Evolutionary conservation across 805 yeast species (phyloP).

Genomic region (Tetrapisispora fleetii): DNA sequence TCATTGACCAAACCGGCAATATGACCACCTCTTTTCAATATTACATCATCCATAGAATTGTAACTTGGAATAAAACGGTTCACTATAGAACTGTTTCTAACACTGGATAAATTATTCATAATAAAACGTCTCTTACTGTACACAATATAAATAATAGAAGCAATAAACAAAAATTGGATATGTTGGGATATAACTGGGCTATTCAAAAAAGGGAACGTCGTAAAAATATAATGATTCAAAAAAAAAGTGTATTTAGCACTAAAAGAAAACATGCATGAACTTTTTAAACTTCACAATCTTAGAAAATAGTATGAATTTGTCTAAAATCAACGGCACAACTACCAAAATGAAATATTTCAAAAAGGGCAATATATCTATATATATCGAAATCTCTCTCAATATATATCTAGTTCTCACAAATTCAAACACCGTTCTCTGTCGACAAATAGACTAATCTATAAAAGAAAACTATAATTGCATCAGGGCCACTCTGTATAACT

Average conservation of each 20-base stretch:
- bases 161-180: not conserved
- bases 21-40: slow-evolving; percentile 54
- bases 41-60: slow-evolving; percentile 17
- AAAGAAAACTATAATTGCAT: too few relatives aligned
- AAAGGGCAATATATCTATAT: too few relatives aligned
- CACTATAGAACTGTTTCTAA: slow-evolving; percentile 6
- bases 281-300: not conserved
- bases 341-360: too few relatives aligned
- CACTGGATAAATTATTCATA: slow-evolving; percentile 8
- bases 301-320: not conserved
- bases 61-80: slow-evolving; percentile 1
- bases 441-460: too few relatives aligned
- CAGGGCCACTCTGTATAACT: too few relatives aligned
- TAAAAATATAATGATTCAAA: not conserved
- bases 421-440: too few relatives aligned
- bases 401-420: too few relatives aligned
- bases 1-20: slow-evolving; percentile 83
- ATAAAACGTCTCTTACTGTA: slow-evolving; percentile 5
- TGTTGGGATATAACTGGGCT: not conserved
- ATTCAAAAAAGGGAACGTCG: not conserved
- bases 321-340: not conserved
- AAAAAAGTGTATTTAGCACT: not conserved
- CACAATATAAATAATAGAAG: slow-evolving; percentile 8
- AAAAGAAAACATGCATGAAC: slow-evolving; percentile 1
- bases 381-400: too few relatives aligned